phyloP scores from a whole-genome alignment of 345 rosid genomes.

The Laguncularia racemosa region DNA sequence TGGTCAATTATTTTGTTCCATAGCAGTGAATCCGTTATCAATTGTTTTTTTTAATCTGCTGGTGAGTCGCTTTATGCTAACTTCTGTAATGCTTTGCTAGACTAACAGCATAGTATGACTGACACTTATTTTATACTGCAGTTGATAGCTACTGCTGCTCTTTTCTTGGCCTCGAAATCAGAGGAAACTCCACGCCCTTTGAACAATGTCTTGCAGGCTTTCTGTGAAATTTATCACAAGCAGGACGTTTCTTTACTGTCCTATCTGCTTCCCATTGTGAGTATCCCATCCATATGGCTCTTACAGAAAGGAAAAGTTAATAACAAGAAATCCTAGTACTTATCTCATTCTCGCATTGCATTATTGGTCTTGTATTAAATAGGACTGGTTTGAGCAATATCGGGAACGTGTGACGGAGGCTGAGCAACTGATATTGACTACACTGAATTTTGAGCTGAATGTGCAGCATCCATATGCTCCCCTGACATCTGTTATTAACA shows the following conservation, averaged over 20 bases:
- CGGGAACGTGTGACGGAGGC: slow-evolving; percentile 62
- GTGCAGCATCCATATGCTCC: slow-evolving; percentile 73
- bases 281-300: slow-evolving; percentile 15
- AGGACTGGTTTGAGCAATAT: slow-evolving; percentile 85
- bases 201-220: slow-evolving; percentile 45
- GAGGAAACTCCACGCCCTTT: slow-evolving; percentile 83
- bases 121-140: slow-evolving; percentile 18
- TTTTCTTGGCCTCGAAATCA: slow-evolving; percentile 69
- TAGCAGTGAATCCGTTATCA: no score
- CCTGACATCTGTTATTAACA: slow-evolving; percentile 52
- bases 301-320: not conserved
- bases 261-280: slow-evolving; percentile 58
- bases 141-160: slow-evolving; percentile 73
- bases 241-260: slow-evolving; percentile 55
- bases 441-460: slow-evolving; percentile 67
- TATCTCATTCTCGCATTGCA: slow-evolving; percentile 2
- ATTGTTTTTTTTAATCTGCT: not conserved
- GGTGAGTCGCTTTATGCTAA: not conserved
- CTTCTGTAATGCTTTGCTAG: no score
- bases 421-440: slow-evolving; percentile 68
- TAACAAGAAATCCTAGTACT: not conserved
- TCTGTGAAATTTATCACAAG: slow-evolving; percentile 60
- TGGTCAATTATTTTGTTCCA: no score
- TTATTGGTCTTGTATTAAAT: slow-evolving; percentile 11
- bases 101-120: no score